phyloP scores from a whole-genome alignment of 371 early-diverging fungal species.

The Circinella minor region DNA sequence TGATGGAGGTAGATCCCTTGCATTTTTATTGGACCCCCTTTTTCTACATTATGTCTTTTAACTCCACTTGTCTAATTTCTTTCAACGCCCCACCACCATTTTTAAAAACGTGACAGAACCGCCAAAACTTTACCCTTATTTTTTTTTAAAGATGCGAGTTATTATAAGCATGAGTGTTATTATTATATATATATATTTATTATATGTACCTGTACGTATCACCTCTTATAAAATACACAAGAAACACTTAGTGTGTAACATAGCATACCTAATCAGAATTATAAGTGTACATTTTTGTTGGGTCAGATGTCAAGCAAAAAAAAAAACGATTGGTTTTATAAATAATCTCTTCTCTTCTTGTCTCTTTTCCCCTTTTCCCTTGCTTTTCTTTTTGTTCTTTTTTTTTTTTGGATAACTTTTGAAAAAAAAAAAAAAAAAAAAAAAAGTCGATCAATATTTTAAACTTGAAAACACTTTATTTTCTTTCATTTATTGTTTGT shows the following conservation, averaged over 20 bases:
- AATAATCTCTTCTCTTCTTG: neutral
- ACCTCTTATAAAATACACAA: neutral
- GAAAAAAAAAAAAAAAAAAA: too few relatives aligned
- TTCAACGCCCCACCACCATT: too few relatives aligned
- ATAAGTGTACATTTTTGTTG: constrained; percentile 6
- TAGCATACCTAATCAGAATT: neutral
- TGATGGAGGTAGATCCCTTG: too few relatives aligned
- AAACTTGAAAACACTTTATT: too few relatives aligned
- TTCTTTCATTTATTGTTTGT: neutral
- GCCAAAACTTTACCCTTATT: too few relatives aligned
- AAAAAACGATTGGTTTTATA: neutral
- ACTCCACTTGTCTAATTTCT: too few relatives aligned
- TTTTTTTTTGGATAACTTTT: neutral
- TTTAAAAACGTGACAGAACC: too few relatives aligned
- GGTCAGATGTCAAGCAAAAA: constrained; percentile 4
- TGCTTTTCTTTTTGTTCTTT: neutral
- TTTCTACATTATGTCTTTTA: too few relatives aligned
- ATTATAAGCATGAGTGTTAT: too few relatives aligned
- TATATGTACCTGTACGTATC: neutral
- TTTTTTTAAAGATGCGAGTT: too few relatives aligned
- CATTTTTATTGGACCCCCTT: too few relatives aligned
- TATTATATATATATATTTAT: neutral
- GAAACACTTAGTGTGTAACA: neutral
- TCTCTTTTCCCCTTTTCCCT: constrained; percentile 5
- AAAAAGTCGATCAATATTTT: neutral